Conservation (phyloP, 2,329 filamentous ascomycete genomes). For the Aspergillus udagawae region DNA sequence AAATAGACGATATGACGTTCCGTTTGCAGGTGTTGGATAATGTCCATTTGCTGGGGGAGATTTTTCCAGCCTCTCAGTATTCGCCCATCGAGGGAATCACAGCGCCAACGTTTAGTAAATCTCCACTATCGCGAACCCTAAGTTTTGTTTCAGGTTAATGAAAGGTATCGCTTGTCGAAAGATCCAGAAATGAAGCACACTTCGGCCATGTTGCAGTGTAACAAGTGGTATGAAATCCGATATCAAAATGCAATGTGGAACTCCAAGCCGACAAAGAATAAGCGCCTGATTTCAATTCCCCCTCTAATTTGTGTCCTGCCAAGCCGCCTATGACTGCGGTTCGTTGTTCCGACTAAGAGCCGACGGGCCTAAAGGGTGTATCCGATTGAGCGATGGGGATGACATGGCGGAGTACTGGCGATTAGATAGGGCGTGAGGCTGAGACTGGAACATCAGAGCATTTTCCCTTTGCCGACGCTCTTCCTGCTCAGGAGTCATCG, state of each 20-base stretch:
- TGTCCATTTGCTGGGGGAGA: constrained; percentile 7
- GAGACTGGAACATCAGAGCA: constrained; percentile 23
- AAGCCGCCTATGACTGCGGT: constrained; percentile 16
- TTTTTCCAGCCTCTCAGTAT: constrained; percentile 7
- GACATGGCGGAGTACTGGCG: constrained; percentile 26
- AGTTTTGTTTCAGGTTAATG: not conserved
- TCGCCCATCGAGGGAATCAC: not conserved
- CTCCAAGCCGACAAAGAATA: not conserved
- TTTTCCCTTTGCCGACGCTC: constrained; percentile 38
- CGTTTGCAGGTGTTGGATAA: not conserved
- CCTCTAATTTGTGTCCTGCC: constrained; percentile 5
- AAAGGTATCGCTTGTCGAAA: not conserved
- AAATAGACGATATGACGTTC: not conserved
- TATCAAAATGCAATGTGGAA: not conserved
- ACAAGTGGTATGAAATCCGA: not conserved
- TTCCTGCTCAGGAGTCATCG: constrained; percentile 42
- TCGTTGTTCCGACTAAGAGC: constrained; percentile 22
- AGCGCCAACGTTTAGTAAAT: not conserved
- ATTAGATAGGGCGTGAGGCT: constrained; percentile 15
- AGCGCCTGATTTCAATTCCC: not conserved
- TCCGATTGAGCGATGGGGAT: constrained; percentile 30
- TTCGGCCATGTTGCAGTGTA: not conserved
- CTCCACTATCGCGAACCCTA: not conserved
- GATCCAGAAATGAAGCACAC: not conserved
- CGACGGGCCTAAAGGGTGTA: constrained; percentile 29